Base-by-base conservation (phyloP, 2,329 filamentous ascomycete genomes). In the Ramularia collo-cygni region DNA sequence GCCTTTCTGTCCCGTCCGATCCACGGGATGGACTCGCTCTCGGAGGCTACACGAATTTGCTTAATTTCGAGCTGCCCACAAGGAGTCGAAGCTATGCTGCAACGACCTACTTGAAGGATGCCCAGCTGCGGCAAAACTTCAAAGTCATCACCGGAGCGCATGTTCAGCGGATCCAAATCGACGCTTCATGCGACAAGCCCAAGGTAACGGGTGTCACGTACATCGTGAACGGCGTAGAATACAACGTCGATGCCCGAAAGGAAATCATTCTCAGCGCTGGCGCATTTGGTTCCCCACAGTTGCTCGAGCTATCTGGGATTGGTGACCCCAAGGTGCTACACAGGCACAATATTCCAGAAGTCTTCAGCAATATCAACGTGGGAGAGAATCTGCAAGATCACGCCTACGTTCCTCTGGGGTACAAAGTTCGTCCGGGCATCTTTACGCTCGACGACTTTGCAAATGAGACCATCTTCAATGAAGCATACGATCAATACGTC, bases 261-360 rank as follows among this genome's bases (percentile, higher is more conserved):
- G 34, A 36, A 21, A 7, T 2, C 8, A 69, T 82, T 26, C 55
- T 83, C 2, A 70, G 70, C 3, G 76, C 75, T 1, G 78, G 78
- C 0, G 70, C 66, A 21, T 61, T 73, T 28, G 69, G 71, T 52
- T 77, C 72, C 9, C 79, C 70, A 3, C 75, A 72, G 55, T 60
- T 77, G 9, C 68, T 74, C n/a, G 77, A 82, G 46, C 63, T 80
- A 2, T 80, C 76, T 0, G 78, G 78, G 0, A 67, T 83, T 21
- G 79, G 78, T 2, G 18, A 10, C 26, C 40, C 19, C 10, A 15
- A 29, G 8, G 4, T 71, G 1, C 59, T 74, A 2, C 46, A 59
- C 6, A 51, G 56, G 1, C 64, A 62, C 3, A 62, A 64, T 1
- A 65, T 74, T 18, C 40, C 59, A 3, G 5, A 27, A 7, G 13